These are phyloP conservation scores for Candida pseudoviswanathii DNA, from an alignment of 1,139 yeast species.

Conservation along the genomic window DNA sequence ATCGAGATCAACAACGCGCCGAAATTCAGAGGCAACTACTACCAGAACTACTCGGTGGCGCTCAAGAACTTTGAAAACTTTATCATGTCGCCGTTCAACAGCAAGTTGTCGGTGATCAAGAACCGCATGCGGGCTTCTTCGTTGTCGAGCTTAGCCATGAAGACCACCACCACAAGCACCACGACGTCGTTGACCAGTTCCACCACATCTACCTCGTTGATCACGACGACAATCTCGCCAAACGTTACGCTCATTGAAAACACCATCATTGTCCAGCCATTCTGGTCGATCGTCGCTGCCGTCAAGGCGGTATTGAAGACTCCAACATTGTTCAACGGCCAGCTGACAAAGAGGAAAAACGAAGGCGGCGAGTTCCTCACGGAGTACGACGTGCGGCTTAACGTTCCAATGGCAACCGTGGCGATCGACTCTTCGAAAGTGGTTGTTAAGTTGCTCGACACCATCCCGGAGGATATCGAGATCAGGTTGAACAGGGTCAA, in stretches of 20 bases:
- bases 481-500: slow-evolving; percentile 60
- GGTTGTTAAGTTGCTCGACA: slow-evolving; percentile 41
- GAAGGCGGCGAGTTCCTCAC: slow-evolving; percentile 21
- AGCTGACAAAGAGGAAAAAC: slow-evolving; percentile 37
- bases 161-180: slow-evolving; percentile 13
- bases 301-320: slow-evolving; percentile 54
- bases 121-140: slow-evolving; percentile 17
- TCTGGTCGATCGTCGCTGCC: slow-evolving; percentile 71
- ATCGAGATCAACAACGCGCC: slow-evolving; percentile 13
- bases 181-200: slow-evolving; percentile 16
- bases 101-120: slow-evolving; percentile 20
- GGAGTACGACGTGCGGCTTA: slow-evolving; percentile 3
- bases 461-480: slow-evolving; percentile 29
- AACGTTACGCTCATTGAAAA: slow-evolving; percentile 34
- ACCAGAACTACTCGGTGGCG: slow-evolving; percentile 35
- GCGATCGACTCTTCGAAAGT: slow-evolving; percentile 38
- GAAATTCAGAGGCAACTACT: slow-evolving; percentile 3
- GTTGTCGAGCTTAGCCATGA: slow-evolving; percentile 12
- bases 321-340: slow-evolving; percentile 55
- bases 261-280: slow-evolving; percentile 51
- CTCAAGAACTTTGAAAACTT: slow-evolving; percentile 59
- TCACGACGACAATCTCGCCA: slow-evolving; percentile 20
- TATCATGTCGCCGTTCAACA: slow-evolving; percentile 44
- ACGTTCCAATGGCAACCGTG: slow-evolving; percentile 26
- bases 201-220: slow-evolving; percentile 19